A percentile compares a stretch with the other conserved stretches of the same genome.
Evolutionary conservation across 768 basidiomycete species (phyloP).

Genomic region (Lentinula sp.): DNA sequence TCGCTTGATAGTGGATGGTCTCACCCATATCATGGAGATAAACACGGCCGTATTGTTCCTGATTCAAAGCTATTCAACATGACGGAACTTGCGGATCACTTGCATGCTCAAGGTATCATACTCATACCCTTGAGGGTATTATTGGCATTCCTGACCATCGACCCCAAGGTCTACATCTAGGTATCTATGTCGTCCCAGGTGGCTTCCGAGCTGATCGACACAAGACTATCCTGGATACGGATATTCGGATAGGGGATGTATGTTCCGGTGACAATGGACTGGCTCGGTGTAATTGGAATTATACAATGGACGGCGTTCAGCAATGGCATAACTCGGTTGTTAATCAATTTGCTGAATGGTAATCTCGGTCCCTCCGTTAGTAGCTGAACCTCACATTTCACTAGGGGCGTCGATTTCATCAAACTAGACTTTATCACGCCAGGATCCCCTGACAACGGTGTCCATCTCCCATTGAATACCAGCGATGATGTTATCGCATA

Average conservation of each 20-base stretch:
- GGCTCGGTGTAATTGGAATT: slow-evolving; percentile 6
- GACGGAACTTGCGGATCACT: slow-evolving; percentile 3
- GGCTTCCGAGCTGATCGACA: slow-evolving; percentile 1
- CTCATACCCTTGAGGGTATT: neutral
- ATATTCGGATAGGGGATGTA: slow-evolving; percentile 7
- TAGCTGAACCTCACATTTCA: neutral
- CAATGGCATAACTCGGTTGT: slow-evolving; percentile 10
- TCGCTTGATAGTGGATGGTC: slow-evolving; percentile 9
- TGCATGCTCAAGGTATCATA: slow-evolving; percentile 2
- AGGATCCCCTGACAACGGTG: slow-evolving; percentile 8
- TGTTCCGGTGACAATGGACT: slow-evolving; percentile 7
- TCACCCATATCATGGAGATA: slow-evolving; percentile 1
- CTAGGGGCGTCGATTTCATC: slow-evolving; percentile 9
- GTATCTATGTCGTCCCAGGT: slow-evolving; percentile 8
- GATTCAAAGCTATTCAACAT: slow-evolving; percentile 3
- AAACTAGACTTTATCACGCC: slow-evolving; percentile 11
- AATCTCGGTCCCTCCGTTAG: neutral
- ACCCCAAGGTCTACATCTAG: slow-evolving; percentile 2
- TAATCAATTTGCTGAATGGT: slow-evolving; percentile 7
- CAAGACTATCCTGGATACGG: slow-evolving; percentile 4
- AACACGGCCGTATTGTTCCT: slow-evolving; percentile 6
- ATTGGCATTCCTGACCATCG: neutral
- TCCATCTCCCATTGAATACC: slow-evolving; percentile 2
- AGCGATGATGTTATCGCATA: slow-evolving; percentile 1
- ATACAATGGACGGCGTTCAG: slow-evolving; percentile 6